Base-by-base conservation (phyloP, 78 protist species). In the Dictyostelium citrinum region DNA sequence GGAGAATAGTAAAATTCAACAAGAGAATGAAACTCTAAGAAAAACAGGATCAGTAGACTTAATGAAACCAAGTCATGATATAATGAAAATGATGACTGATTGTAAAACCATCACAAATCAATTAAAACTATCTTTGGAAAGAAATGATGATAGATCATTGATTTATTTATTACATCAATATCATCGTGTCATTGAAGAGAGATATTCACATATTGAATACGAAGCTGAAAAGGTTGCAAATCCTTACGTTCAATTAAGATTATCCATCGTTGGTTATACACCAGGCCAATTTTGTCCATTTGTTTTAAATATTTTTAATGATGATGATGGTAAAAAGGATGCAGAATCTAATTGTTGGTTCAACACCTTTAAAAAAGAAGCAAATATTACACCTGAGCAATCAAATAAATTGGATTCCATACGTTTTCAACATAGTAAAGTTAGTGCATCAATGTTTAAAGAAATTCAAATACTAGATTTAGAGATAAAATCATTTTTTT, bases 401-500 rank as follows among this genome's bases (percentile, higher is more conserved):
- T 27, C 61, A 2, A 29, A 29, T 17, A 51, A 86, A n/a, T 31
- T 86, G 45, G 92, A 86, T 3, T 45, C 83, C 43, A 72, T 86
- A 17, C 27, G 92, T 41, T 10, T 22, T 5, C 83, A 86, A 39
- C 61, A 86, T 68, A 24, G 51, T 0, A 24, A 16, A 17, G 10
- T 61, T 49, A 83, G 79, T 24, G 11, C 6, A 4, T 22, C 14
- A 31, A n/a, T 76, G 14, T 20, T 27, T 22, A 29, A 14, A 14
- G 92, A 86, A 10, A 43, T 83, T 43, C 77, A 76, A 46, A 45
- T 43, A 10, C 31, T 86, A 43, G 92, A 86, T 45, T 76, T 76
- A 27, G 92, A 86, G 9, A 77, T 86, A 6, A 86, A 86, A 29
- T 33, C 43, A 14, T 86, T 86, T n/a, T 86, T 45, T 22, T 76